Percentiles rank a stretch among this genome's conserved stretches.
Conservation (phyloP, 805 yeast genomes). For the Metschnikowia kunwiensis region DNA sequence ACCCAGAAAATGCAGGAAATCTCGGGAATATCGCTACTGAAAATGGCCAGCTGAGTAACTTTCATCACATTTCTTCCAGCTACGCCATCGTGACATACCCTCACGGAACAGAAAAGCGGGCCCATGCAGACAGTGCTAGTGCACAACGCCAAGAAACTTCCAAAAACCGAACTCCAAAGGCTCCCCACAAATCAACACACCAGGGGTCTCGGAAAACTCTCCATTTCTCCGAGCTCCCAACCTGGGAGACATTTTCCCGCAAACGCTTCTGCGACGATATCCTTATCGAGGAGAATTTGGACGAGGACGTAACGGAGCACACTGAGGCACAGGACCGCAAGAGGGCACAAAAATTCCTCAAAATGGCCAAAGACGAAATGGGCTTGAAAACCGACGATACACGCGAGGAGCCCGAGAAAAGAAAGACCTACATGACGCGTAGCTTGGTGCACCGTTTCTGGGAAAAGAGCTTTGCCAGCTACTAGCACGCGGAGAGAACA, state of each 20-base stretch:
- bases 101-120: too few species aligned
- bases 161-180: too few species aligned
- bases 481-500: too few species aligned
- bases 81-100: too few species aligned
- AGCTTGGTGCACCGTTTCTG: slow-evolving; percentile 2
- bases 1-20: too few species aligned
- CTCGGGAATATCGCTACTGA: too few species aligned
- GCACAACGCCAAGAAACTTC: too few species aligned
- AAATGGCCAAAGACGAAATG: not conserved
- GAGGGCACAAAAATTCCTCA: not conserved
- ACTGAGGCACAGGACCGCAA: slow-evolving; percentile 4
- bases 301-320: slow-evolving; percentile 1
- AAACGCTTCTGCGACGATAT: slow-evolving; percentile 5
- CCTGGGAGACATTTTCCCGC: slow-evolving; percentile 2
- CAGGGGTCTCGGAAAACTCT: not conserved
- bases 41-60: too few species aligned
- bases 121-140: too few species aligned
- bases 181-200: too few species aligned
- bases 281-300: slow-evolving; percentile 6
- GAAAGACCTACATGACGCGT: not conserved
- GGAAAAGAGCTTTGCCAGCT: slow-evolving; percentile 6
- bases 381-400: not conserved
- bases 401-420: not conserved
- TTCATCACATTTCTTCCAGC: too few species aligned
- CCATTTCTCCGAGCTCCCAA: slow-evolving; percentile 1